Evolutionary conservation across 768 basidiomycete genomes (phyloP), one percentile per base, ranked within the genome.

Genomic region (Lentinula boryana): DNA sequence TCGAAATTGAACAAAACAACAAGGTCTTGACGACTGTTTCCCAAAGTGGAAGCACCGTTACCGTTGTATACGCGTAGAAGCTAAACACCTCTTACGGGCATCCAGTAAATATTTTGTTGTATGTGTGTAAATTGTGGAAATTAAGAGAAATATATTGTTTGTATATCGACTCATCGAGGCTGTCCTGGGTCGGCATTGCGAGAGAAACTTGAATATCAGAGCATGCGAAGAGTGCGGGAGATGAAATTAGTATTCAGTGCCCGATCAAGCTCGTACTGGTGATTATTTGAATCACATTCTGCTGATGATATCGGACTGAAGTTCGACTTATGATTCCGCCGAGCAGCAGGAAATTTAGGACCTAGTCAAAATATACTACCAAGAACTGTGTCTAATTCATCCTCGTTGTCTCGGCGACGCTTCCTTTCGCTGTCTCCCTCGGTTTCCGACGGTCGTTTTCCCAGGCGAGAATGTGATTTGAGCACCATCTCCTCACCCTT

Each of bases 401-500:
- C 64, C 1, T 49, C 43, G n/a, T 54, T 23, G n/a, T 32, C 10
- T 18, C 44, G 49, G 27, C 3, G 8, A 21, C 38, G 44, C 38
- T 49, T 50, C 27, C 38, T 60, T 18, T 40, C 36, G 10, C 10
- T 18, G 15, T 35, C 49, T 41, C 18, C 58, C 10, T 52, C 58
- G 27, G 13, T 32, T 23, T 60, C 58, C 7, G 31, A 18, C 5
- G 35, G 35, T 40, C 58, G 41, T 31, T 62, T 63, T n/a, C 43
- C 59, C n/a, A 50, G 35, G 6, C 36, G 58, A 40, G 50, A 23
- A 15, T 38, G 21, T 16, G 58, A 33, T 43, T 60, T 60, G 1
- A 60, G 50, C n/a, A 40, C 35, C 58, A 84, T 75, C 10, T 78
- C 81, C 63, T 83, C 80, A 3, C 84, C 84, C 64, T 77, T 83